Conservation (phyloP, 306 rosid genomes). For the Echinosophora koreensis region DNA sequence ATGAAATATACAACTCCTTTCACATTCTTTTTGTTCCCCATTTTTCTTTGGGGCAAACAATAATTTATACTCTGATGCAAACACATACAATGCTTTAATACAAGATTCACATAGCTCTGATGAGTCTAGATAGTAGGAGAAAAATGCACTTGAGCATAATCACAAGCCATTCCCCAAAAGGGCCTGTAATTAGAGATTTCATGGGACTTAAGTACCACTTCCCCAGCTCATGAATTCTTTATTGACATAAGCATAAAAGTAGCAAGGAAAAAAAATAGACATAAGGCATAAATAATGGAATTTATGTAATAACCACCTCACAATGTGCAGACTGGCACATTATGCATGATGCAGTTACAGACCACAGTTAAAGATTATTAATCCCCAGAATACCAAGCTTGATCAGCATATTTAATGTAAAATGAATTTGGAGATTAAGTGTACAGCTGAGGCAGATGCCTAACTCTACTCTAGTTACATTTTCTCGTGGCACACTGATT, state of each 20-base stretch:
- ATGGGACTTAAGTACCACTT: constrained; percentile 24
- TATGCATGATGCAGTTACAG: constrained; percentile 1
- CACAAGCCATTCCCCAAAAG: constrained; percentile 26
- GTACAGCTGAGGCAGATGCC: constrained; percentile 22
- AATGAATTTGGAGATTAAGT: constrained; percentile 13
- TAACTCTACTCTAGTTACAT: constrained; percentile 11
- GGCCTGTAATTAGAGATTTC: constrained; percentile 1
- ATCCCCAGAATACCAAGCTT: constrained; percentile 18
- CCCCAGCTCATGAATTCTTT: constrained; percentile 3
- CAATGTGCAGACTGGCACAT: neutral
- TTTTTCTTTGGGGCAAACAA: constrained; percentile 1
- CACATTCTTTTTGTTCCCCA: neutral
- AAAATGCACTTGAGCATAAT: neutral
- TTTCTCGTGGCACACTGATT: constrained; percentile 15
- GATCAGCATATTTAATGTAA: neutral
- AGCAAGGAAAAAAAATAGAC: neutral
- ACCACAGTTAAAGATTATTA: constrained; percentile 11
- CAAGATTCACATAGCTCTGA: constrained; percentile 19
- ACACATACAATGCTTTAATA: constrained; percentile 9
- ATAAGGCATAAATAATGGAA: constrained; percentile 4
- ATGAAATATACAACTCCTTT: constrained; percentile 32
- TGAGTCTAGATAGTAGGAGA: constrained; percentile 29
- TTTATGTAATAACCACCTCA: constrained; percentile 14
- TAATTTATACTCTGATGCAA: constrained; percentile 28
- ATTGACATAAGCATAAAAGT: neutral